A percentile compares a stretch with the other conserved stretches of the same genome.
These are phyloP conservation scores for Centrapalus pauciflorus DNA, from an alignment of 129 eudicot species.

Conservation along the genomic window DNA sequence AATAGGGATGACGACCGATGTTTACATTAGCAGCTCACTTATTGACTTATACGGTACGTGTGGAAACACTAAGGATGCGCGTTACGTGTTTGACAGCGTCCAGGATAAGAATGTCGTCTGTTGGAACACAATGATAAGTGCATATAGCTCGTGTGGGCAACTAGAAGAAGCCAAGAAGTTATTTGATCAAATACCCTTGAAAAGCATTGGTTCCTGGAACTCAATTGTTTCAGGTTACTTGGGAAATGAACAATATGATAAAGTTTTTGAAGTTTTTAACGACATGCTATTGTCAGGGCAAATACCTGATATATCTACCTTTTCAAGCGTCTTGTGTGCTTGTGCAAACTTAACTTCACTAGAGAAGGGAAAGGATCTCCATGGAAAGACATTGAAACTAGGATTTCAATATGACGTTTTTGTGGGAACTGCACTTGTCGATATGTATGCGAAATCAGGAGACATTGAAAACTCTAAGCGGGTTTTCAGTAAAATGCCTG, in stretches of 20 bases:
- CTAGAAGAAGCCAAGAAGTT: conserved; percentile 50
- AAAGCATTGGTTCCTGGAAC: conserved; percentile 56
- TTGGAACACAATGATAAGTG: conserved; percentile 64
- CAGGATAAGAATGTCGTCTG: conserved; percentile 53
- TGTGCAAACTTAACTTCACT: conserved; percentile 55
- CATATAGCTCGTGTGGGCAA: conserved; percentile 50
- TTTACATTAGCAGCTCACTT: conserved; percentile 47
- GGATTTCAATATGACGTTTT: conserved; percentile 43
- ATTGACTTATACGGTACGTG: conserved; percentile 55
- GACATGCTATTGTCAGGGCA: conserved; percentile 46
- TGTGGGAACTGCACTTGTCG: conserved; percentile 57
- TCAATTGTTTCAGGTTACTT: conserved; percentile 54
- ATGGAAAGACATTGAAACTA: conserved; percentile 47
- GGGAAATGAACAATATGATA: conserved; percentile 27
- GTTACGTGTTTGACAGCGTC: conserved; percentile 40
- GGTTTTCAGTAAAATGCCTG: conserved; percentile 34
- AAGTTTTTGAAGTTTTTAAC: conserved; percentile 47
- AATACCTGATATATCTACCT: conserved; percentile 42
- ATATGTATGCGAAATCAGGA: conserved; percentile 74
- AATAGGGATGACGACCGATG: conserved; percentile 40
- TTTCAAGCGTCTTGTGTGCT: conserved; percentile 50
- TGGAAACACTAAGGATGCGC: conserved; percentile 38
- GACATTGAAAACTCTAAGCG: conserved; percentile 41
- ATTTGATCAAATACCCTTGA: conserved; percentile 46
- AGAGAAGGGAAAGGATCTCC: conserved; percentile 49